These are phyloP conservation scores for Senna siamea DNA, from an alignment of 306 rosid species.

Conservation along the genomic window DNA sequence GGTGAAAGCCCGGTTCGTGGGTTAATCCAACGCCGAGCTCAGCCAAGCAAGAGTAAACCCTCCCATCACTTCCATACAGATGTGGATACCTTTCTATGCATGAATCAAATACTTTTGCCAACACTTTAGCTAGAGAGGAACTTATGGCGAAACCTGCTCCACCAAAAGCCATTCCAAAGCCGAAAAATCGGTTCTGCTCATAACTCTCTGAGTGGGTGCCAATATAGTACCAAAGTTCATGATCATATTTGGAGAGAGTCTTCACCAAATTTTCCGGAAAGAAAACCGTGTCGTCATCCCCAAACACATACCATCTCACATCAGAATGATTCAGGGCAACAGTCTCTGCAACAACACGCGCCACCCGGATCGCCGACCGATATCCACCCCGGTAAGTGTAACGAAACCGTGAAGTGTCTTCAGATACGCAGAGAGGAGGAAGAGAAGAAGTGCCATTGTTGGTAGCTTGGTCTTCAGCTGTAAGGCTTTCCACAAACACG, in stretches of 20 bases:
- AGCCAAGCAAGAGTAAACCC: constrained; percentile 73
- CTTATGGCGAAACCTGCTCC: constrained; percentile 95
- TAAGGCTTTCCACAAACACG: constrained; percentile 64
- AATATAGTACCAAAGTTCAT: constrained; percentile 80
- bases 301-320: constrained; percentile 92
- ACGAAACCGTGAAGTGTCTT: constrained; percentile 72
- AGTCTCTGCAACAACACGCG: constrained; percentile 75
- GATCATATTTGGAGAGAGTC: constrained; percentile 85
- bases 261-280: constrained; percentile 78
- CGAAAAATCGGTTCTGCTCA: constrained; percentile 62
- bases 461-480: constrained; percentile 26
- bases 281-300: constrained; percentile 88
- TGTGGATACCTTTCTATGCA: constrained; percentile 83
- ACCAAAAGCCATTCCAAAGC: constrained; percentile 84
- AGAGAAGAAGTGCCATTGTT: constrained; percentile 53
- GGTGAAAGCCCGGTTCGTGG: constrained; percentile 88
- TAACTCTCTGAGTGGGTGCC: constrained; percentile 79
- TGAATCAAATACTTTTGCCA: constrained; percentile 77
- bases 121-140: constrained; percentile 58
- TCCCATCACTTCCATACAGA: constrained; percentile 87
- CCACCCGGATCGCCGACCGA: constrained; percentile 72
- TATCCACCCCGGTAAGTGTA: constrained; percentile 61
- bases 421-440: constrained; percentile 72
- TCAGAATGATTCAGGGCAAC: constrained; percentile 58
- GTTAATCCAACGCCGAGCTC: constrained; percentile 91